These are phyloP conservation scores for Scedosporium boydii DNA, from an alignment of 2,329 filamentous ascomycete genomes.

Conservation along the genomic window DNA sequence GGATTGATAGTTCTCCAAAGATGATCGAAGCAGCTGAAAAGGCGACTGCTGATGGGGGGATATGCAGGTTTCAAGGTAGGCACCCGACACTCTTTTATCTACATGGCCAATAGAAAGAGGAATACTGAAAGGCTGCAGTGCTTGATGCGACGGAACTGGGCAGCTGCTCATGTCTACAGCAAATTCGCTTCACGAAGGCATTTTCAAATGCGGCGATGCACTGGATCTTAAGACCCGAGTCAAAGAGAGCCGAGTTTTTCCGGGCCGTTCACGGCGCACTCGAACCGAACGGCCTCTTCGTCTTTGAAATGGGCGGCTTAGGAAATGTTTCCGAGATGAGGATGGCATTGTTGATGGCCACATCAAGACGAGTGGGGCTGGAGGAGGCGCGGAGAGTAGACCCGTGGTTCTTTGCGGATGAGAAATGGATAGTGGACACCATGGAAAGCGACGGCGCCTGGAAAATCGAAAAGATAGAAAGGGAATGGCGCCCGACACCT, in stretches of 20 bases:
- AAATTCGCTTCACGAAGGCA: conserved; percentile 37
- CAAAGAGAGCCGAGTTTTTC: conserved; percentile 42
- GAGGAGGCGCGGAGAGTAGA: conserved; percentile 36
- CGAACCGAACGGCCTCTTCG: conserved; percentile 45
- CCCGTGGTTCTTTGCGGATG: conserved; percentile 67
- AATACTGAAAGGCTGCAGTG: conserved; percentile 21
- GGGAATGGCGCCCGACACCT: conserved; percentile 55
- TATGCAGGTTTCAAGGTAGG: conserved; percentile 34
- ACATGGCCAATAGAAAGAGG: conserved; percentile 3
- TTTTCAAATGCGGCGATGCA: conserved; percentile 61
- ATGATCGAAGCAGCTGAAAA: conserved; percentile 47
- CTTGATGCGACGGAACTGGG: conserved; percentile 34
- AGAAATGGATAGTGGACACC: conserved; percentile 41
- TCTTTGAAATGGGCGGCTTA: conserved; percentile 63
- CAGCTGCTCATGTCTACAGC: conserved; percentile 23
- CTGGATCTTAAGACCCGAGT: conserved; percentile 47
- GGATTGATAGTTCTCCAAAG: conserved; percentile 46
- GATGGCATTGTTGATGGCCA: conserved; percentile 43
- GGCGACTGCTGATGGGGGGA: conserved; percentile 25
- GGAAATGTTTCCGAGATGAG: conserved; percentile 59
- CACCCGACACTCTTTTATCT: background rate
- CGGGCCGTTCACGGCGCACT: conserved; percentile 39
- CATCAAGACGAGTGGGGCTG: conserved; percentile 41
- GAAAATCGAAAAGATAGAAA: conserved; percentile 43
- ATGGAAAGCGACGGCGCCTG: conserved; percentile 35